These are phyloP conservation scores for Aureobasidium musti DNA, from an alignment of 2,329 filamentous ascomycete genomes.

Conservation along the genomic window DNA sequence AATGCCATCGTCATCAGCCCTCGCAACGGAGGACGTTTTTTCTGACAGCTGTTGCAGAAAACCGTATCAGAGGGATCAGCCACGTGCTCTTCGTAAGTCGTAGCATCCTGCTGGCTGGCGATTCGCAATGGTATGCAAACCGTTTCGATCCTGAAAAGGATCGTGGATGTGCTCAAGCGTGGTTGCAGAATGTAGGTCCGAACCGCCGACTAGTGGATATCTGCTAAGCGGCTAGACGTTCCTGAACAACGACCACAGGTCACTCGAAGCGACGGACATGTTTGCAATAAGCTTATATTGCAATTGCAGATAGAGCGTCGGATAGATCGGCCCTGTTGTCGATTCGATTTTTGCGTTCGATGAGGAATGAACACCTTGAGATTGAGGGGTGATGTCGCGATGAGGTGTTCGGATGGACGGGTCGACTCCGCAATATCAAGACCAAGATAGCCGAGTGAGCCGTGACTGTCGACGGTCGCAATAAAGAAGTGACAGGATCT, in stretches of 20 bases:
- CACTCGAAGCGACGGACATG: background rate
- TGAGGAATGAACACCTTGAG: background rate
- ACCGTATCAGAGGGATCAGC: background rate
- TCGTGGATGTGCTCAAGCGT: background rate
- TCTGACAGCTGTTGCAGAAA: background rate
- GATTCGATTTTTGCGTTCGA: background rate
- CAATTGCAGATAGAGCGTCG: background rate
- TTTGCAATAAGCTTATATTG: background rate
- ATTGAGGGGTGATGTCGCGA: background rate
- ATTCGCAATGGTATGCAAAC: background rate
- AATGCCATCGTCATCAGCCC: background rate
- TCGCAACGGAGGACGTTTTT: background rate
- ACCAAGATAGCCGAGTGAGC: slow-evolving; percentile 8
- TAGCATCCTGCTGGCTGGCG: slow-evolving; percentile 7
- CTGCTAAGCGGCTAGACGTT: slow-evolving; percentile 11
- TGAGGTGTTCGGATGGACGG: slow-evolving; percentile 5
- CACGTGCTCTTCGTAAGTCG: background rate
- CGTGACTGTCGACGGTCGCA: background rate
- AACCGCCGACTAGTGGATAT: background rate
- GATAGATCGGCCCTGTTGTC: background rate
- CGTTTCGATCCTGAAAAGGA: background rate
- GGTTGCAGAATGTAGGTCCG: background rate
- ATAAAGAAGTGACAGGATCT: slow-evolving; percentile 1
- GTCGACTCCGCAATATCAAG: slow-evolving; percentile 4
- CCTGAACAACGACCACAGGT: background rate